Percentiles rank a stretch among this genome's conserved stretches.
phyloP scores from a whole-genome alignment of 768 basidiomycete species.

The Tubosaeta sp. region DNA sequence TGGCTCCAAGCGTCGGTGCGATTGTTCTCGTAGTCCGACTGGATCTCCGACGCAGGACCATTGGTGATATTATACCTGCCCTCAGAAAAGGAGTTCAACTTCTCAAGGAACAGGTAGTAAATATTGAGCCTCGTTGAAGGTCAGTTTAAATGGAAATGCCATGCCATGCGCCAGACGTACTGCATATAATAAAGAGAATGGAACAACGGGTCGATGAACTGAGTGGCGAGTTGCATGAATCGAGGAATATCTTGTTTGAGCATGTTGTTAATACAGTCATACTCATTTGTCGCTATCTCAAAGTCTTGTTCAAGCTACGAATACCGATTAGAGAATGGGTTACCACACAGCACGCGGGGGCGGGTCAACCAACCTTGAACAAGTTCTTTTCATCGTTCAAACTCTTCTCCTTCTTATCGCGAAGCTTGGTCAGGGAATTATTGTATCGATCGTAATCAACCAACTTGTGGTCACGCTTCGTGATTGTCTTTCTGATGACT shows the following conservation, averaged over 20 bases:
- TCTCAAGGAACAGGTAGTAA: conserved; percentile 92
- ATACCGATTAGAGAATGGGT: not conserved
- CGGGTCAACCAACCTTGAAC: conserved; percentile 66
- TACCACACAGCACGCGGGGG: not conserved
- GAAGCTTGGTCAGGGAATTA: conserved; percentile 89
- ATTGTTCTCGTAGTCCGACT: conserved; percentile 69
- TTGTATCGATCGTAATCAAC: conserved; percentile 95
- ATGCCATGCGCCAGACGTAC: conserved; percentile 45
- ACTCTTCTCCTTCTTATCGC: conserved; percentile 98
- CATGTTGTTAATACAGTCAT: conserved; percentile 86
- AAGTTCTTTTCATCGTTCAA: conserved; percentile 94
- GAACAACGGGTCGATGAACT: conserved; percentile 96
- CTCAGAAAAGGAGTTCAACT: conserved; percentile 82
- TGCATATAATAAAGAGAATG: conserved; percentile 99
- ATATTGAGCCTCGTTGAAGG: conserved; percentile 68
- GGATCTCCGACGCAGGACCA: conserved; percentile 64
- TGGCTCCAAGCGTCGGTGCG: conserved; percentile 78
- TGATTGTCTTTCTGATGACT: conserved; percentile 87
- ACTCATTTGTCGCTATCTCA: conserved; percentile 86
- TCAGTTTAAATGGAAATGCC: not conserved
- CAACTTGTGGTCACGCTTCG: conserved; percentile 97
- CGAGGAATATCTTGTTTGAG: conserved; percentile 90
- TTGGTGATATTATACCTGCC: conserved; percentile 72
- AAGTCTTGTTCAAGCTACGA: conserved; percentile 91
- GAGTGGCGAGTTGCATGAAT: conserved; percentile 84